Base-by-base conservation (phyloP, 192 early-diverging fungal genomes). In the Funneliformis mosseae region DNA sequence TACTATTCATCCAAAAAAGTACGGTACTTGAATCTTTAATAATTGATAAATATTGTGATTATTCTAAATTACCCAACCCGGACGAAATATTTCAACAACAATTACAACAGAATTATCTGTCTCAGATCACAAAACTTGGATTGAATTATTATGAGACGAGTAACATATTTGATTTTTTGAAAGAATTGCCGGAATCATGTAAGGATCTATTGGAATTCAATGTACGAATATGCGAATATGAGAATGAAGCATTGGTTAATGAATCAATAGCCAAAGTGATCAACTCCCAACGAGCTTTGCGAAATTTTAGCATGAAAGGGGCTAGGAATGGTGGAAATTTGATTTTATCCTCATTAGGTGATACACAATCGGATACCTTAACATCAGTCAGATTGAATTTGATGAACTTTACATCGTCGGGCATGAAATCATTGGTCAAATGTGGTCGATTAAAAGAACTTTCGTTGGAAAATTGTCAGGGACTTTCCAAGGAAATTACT, bases 381-480 rank as follows among this genome's bases (percentile, higher is more conserved):
- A 4, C 6, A 10, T n/a, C 68, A 4, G 10, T 43, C 4, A 3
- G 10, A 42, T 70, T 70, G n/a, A 70, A 43, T 4, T 41, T 11
- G 11, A 23, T 25, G 0, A 70, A 70, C n/a, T 42, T 70, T 21
- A 70, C 18, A 23, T 16, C 18, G n/a, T 8, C 41, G n/a, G 41
- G 21, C n/a, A 43, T 70, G n/a, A 70, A 43, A 70, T 41, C 41
- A 11, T 70, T 70, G 10, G 21, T 8, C 9, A 18, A 21, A 70
- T 70, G 68, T 42, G 6, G 3, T n/a, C 18, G 42, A 21, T 45
- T 70, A 43, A 70, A 45, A 43, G n/a, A 39, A n/a, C n/a, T 70
- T 43, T 10, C n/a, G 42, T 10, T 70, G 42, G 33, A 41, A 41
- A 70, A 70, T 70, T 70, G 21, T 41, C 68, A 70, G 43, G 68